Evolutionary conservation across 352 stramenopile species (phyloP).

Genomic region (Pythium sukuiense): DNA sequence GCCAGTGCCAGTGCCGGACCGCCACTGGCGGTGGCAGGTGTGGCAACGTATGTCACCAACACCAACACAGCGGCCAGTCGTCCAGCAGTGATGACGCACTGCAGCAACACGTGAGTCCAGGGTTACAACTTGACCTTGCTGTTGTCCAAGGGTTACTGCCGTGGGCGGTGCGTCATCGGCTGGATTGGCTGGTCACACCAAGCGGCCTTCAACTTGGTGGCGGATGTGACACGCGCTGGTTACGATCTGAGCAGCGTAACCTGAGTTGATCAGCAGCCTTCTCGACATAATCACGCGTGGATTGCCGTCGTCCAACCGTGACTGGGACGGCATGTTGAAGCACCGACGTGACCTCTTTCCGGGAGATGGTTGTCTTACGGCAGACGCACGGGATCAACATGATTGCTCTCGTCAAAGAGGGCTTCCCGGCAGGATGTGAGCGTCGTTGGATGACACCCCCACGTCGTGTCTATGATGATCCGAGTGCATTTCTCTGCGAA

Average conservation of each 20-base stretch:
- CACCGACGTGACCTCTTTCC: too few species aligned
- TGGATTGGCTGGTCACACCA: not conserved
- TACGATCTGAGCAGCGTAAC: too few species aligned
- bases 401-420: not conserved
- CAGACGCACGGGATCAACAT: not conserved
- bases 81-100: not conserved
- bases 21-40: not conserved
- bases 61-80: not conserved
- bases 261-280: not conserved
- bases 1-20: not conserved
- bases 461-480: too few species aligned
- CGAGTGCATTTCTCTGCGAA: too few species aligned
- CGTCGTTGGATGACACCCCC: too few species aligned
- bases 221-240: not conserved
- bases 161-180: constrained; percentile 1
- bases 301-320: not conserved
- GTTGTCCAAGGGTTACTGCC: not conserved
- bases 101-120: not conserved
- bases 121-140: not conserved
- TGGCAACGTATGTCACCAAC: constrained; percentile 5
- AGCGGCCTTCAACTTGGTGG: not conserved
- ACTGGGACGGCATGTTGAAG: not conserved
- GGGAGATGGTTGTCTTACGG: not conserved
- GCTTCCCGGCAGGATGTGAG: too few species aligned
- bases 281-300: not conserved